Evolutionary conservation across 148 eudicot species (phyloP).

Genomic region (Camellia granthamiana): DNA sequence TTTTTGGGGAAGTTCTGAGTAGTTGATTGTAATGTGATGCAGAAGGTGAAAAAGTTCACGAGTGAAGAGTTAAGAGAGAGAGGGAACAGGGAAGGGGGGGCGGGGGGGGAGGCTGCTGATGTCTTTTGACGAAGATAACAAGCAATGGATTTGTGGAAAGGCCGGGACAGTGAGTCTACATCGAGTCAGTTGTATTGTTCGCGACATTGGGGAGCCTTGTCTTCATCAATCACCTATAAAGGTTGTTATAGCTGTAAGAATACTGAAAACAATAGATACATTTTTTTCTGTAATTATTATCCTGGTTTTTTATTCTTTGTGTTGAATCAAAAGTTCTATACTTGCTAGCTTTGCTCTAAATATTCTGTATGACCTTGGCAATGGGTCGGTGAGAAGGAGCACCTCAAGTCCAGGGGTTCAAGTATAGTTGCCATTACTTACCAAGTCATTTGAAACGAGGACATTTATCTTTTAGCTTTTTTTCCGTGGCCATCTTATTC

Average conservation of each 20-base stretch:
- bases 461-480: background rate
- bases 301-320: background rate
- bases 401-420: background rate
- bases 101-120: slow-evolving; percentile 42
- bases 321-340: background rate
- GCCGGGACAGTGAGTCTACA: slow-evolving; percentile 59
- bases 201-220: slow-evolving; percentile 95
- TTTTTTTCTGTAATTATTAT: background rate
- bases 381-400: background rate
- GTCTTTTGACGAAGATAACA: slow-evolving; percentile 64
- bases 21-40: background rate
- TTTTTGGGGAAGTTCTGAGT: slow-evolving; percentile 16
- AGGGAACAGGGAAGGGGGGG: slow-evolving; percentile 20
- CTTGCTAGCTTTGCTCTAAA: background rate
- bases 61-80: background rate
- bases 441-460: background rate
- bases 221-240: slow-evolving; percentile 80
- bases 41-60: slow-evolving; percentile 11
- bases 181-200: slow-evolving; percentile 73
- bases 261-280: slow-evolving; percentile 2
- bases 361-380: background rate
- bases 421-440: background rate
- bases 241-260: slow-evolving; percentile 65
- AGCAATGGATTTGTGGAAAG: slow-evolving; percentile 82
- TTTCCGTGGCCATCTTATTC: too few species aligned